Percentiles rank a stretch among this genome's conserved stretches.
phyloP scores from a whole-genome alignment of 306 rosid species.

The Vigna angularis region DNA sequence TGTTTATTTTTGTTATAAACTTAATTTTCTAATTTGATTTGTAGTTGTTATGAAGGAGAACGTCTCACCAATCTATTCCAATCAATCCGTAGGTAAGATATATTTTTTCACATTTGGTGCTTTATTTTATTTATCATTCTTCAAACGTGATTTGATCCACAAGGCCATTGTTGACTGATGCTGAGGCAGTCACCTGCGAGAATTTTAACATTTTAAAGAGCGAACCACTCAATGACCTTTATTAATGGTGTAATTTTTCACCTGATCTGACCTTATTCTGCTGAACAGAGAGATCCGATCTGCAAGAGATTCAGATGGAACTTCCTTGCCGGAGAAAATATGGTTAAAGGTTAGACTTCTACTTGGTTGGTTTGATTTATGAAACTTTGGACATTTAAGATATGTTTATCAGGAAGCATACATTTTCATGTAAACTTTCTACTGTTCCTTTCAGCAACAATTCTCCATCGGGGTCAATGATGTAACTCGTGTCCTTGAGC shows the following conservation, averaged over 20 bases:
- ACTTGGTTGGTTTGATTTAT: constrained; percentile 28
- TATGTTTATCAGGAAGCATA: background rate
- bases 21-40: background rate
- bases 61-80: constrained; percentile 60
- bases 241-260: constrained; percentile 8
- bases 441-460: constrained; percentile 64
- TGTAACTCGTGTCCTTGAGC: constrained; percentile 82
- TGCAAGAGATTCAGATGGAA: constrained; percentile 57
- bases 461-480: constrained; percentile 87
- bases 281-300: constrained; percentile 61
- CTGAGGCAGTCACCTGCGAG: background rate
- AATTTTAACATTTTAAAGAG: constrained; percentile 32
- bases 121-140: constrained; percentile 14
- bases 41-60: constrained; percentile 70
- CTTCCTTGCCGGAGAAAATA: constrained; percentile 72
- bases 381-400: background rate
- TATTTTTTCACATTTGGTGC: background rate
- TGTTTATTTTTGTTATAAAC: constrained; percentile 9
- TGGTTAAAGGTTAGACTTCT: constrained; percentile 71
- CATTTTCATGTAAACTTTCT: background rate
- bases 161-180: constrained; percentile 15
- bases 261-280: constrained; percentile 15
- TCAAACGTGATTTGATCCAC: constrained; percentile 13
- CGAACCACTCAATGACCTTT: constrained; percentile 12
- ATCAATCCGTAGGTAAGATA: constrained; percentile 61